Percentiles rank a stretch among this genome's conserved stretches.
Evolutionary conservation across 805 yeast species (phyloP).

Genomic region (Candida oleophila): DNA sequence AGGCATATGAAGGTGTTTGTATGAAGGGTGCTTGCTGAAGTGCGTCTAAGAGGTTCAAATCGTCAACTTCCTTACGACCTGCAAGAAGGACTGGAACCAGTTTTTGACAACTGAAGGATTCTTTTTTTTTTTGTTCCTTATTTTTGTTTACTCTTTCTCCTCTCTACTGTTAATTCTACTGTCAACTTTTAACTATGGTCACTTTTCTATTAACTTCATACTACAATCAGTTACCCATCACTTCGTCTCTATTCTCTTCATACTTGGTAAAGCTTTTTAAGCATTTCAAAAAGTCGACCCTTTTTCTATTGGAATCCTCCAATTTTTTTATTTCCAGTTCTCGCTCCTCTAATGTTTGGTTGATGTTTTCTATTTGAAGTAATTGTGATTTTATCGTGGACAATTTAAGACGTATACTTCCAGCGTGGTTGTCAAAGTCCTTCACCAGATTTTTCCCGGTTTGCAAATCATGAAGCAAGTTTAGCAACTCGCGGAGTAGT

Average conservation of each 20-base stretch:
- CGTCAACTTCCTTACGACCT: too few species aligned
- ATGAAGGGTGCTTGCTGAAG: too few species aligned
- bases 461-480: conserved; percentile 32
- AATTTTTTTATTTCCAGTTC: conserved; percentile 22
- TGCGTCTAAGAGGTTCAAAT: too few species aligned
- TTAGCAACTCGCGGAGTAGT: conserved; percentile 37
- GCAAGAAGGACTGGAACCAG: too few species aligned
- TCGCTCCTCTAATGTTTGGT: conserved; percentile 30
- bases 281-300: conserved; percentile 19
- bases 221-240: not conserved
- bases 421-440: conserved; percentile 42
- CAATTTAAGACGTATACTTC: conserved; percentile 37
- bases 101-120: too few species aligned
- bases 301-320: conserved; percentile 22
- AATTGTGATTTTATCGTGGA: conserved; percentile 26
- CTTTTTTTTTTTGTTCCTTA: not conserved
- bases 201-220: not conserved
- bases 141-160: too few species aligned
- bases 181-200: too few species aligned
- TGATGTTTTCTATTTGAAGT: conserved; percentile 38
- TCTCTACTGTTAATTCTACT: too few species aligned
- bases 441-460: conserved; percentile 37
- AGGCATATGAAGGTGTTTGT: too few species aligned
- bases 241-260: not conserved
- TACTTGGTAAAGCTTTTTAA: not conserved